Percentiles rank a stretch among this genome's conserved stretches.
These are phyloP conservation scores for Orbilia ellipsospora DNA, from an alignment of 2,329 filamentous ascomycete genomes.

Conservation along the genomic window DNA sequence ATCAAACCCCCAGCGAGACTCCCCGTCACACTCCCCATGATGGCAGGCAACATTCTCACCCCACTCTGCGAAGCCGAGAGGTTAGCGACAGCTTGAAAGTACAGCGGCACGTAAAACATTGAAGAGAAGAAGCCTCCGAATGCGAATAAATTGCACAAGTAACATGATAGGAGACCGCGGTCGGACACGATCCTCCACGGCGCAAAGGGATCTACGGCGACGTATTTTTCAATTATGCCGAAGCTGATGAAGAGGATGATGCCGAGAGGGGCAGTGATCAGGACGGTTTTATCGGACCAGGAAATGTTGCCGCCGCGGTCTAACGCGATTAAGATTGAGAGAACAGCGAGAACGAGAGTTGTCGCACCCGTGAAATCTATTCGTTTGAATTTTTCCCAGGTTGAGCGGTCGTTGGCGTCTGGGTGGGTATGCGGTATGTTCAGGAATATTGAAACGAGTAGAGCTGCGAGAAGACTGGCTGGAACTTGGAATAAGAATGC, in stretches of 20 bases:
- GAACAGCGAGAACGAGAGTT: slow-evolving; percentile 73
- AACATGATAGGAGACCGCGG: slow-evolving; percentile 73
- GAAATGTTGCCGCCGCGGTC: slow-evolving; percentile 78
- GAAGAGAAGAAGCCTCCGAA: slow-evolving; percentile 71
- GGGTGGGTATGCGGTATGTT: slow-evolving; percentile 71
- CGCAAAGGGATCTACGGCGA: slow-evolving; percentile 78
- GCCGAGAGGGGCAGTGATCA: slow-evolving; percentile 69
- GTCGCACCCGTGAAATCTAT: slow-evolving; percentile 80
- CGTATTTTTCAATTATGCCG: slow-evolving; percentile 73
- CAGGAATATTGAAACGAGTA: slow-evolving; percentile 71
- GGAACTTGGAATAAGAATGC: slow-evolving; percentile 78
- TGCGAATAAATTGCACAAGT: slow-evolving; percentile 77
- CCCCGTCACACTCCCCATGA: slow-evolving; percentile 71
- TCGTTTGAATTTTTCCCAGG: slow-evolving; percentile 65
- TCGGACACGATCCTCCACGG: slow-evolving; percentile 79
- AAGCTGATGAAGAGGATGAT: slow-evolving; percentile 74
- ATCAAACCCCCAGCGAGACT: slow-evolving; percentile 73
- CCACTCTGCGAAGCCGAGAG: slow-evolving; percentile 74
- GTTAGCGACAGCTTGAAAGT: slow-evolving; percentile 78
- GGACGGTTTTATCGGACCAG: slow-evolving; percentile 72
- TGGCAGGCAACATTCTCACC: slow-evolving; percentile 74
- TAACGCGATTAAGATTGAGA: slow-evolving; percentile 74
- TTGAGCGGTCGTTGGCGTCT: slow-evolving; percentile 71
- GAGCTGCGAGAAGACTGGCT: slow-evolving; percentile 73
- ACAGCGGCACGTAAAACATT: slow-evolving; percentile 80